Evolutionary conservation across 2,329 filamentous ascomycete genomes (phyloP), one percentile per base, ranked within the genome.

Genomic region (Cladobotryum protrusum): DNA sequence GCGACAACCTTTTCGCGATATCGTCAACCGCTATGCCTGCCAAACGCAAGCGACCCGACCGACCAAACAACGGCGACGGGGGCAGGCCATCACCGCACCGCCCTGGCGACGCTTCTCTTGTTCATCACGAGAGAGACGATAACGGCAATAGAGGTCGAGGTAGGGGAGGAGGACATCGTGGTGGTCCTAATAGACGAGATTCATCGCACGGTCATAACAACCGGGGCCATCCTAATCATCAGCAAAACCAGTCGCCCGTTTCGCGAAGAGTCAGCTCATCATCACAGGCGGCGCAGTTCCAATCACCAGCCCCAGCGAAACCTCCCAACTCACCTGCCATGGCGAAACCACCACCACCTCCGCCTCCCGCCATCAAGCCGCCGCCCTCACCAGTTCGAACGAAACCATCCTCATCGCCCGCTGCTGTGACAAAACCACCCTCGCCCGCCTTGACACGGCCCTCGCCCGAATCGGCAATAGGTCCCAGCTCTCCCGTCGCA

Each of bases 51-150:
- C 75, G 78, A 64, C 70, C 71, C 61, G 76, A 80, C 43, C 71
- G 78, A 56, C 66, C 66, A 46, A 68, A 70, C 53, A 68, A 70
- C 53, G 66, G 67, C 54, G 78, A 82, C 51, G 72, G 69, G 49
- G 68, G 67, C 55, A 73, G 82, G 53, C 81, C 81, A 17, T 77
- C 82, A 45, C 82, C 83, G 46, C 81, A 85, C 66, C 78, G 81
- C 33, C 81, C 82, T 43, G 74, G 72, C 47, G 77, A 83, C 57
- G 76, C 76, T 6, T 61, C 67, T 36, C 61, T 82, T 48, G 78
- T 70, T 40, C 79, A 82, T 54, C 78, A 83, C 63, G 81, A 85
- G 48, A 67, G 76, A 66, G 74, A 76, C 56, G 73, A 78, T 60
- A 70, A 69, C 36, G 66, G 45, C 69, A 56, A 71, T 44, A 66